These are phyloP conservation scores for Nidularia sp. DNA, from an alignment of 768 basidiomycete species.

Conservation along the genomic window DNA sequence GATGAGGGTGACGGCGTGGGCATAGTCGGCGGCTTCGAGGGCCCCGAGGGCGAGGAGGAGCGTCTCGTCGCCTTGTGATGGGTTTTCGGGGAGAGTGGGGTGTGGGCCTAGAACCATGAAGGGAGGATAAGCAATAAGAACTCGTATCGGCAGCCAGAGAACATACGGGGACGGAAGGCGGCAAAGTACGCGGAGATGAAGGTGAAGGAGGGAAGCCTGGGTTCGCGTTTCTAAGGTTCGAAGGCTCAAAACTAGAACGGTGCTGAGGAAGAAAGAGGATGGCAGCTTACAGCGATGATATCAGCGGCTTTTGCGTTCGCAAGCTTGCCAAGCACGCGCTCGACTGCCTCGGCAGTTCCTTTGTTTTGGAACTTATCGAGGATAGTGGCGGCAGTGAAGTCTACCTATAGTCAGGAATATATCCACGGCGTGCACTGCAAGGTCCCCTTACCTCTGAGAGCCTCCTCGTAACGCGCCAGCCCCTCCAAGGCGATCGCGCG, in stretches of 20 bases:
- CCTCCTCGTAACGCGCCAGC: constrained; percentile 68
- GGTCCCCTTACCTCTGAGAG: constrained; percentile 63
- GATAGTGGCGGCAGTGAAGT: constrained; percentile 96
- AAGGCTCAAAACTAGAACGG: background rate
- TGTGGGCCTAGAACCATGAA: constrained; percentile 43
- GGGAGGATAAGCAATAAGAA: background rate
- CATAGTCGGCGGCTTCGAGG: constrained; percentile 79
- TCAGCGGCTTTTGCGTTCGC: constrained; percentile 69
- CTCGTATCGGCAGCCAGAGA: background rate
- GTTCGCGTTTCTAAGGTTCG: constrained; percentile 57
- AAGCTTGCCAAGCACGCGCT: constrained; percentile 87
- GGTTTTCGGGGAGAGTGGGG: constrained; percentile 69
- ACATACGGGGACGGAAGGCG: constrained; percentile 88
- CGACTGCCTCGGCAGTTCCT: constrained; percentile 72
- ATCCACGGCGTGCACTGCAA: background rate
- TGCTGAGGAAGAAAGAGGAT: background rate
- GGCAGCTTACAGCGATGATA: constrained; percentile 56
- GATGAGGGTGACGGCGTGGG: constrained; percentile 72
- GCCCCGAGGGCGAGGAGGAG: constrained; percentile 79
- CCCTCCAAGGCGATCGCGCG: constrained; percentile 83
- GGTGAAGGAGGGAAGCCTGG: constrained; percentile 80
- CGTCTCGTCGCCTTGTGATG: constrained; percentile 80
- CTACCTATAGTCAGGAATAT: constrained; percentile 30
- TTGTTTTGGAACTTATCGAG: constrained; percentile 90
- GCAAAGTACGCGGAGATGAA: constrained; percentile 96